A percentile compares a stretch with the other conserved stretches of the same genome.
Evolutionary conservation across 768 basidiomycete genomes (phyloP).

Genomic region (Mycena galopus): DNA sequence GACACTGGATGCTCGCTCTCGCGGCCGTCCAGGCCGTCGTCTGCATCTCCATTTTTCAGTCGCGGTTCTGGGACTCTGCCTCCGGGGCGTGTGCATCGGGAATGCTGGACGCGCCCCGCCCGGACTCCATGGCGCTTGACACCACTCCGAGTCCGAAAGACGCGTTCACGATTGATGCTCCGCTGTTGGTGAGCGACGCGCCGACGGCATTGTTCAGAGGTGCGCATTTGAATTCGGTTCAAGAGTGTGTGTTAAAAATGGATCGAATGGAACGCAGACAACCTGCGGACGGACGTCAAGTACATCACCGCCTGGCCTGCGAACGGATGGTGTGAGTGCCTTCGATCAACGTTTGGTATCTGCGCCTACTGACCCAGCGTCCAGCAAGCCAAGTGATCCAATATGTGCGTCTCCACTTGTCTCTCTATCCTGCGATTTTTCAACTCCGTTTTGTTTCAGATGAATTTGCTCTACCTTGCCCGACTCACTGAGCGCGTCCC

Average conservation of each 20-base stretch:
- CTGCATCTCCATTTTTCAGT: too few species aligned
- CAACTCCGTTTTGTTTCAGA: constrained; percentile 36
- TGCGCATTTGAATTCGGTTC: neutral
- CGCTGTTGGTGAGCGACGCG: neutral
- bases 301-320: constrained; percentile 63
- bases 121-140: too few species aligned
- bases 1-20: too few species aligned
- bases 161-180: neutral
- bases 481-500: constrained; percentile 51
- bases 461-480: constrained; percentile 52
- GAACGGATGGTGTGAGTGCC: constrained; percentile 65
- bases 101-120: too few species aligned
- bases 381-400: constrained; percentile 26
- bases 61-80: too few species aligned
- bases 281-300: constrained; percentile 56
- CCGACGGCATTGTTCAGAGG: neutral
- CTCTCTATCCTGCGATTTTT: neutral
- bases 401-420: constrained; percentile 1
- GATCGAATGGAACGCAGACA: constrained; percentile 44
- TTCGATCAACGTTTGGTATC: constrained; percentile 35
- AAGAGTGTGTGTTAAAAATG: neutral
- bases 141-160: neutral
- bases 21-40: too few species aligned
- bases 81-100: too few species aligned
- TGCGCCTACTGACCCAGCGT: neutral